These are phyloP conservation scores for Leccinum brunneo-olivaceum DNA, from an alignment of 1,284 basidiomycete species.

Conservation along the genomic window DNA sequence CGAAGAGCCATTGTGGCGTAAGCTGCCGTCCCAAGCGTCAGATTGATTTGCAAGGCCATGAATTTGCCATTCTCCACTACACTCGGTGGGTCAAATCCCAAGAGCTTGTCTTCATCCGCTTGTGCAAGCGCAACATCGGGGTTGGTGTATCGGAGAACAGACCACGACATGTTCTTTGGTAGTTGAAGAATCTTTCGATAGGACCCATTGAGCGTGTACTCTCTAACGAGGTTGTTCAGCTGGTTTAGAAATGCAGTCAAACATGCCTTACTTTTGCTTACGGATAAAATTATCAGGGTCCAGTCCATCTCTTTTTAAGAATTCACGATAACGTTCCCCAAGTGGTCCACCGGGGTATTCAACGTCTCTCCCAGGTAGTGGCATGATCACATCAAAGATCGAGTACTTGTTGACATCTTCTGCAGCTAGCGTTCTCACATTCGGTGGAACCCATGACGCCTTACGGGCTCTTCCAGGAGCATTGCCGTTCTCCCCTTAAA, in stretches of 20 bases:
- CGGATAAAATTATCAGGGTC: conserved; percentile 83
- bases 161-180: conserved; percentile 78
- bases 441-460: conserved; percentile 53
- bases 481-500: conserved; percentile 25
- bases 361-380: conserved; percentile 89
- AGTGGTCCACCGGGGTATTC: conserved; percentile 80
- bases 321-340: conserved; percentile 76
- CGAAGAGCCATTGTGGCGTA: conserved; percentile 96
- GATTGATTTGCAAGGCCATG: conserved; percentile 74
- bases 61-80: conserved; percentile 70
- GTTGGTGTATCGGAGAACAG: conserved; percentile 83
- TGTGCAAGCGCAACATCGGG: conserved; percentile 87
- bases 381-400: conserved; percentile 94
- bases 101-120: conserved; percentile 88
- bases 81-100: conserved; percentile 70
- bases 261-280: conserved; percentile 69
- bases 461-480: conserved; percentile 37
- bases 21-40: conserved; percentile 79
- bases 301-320: conserved; percentile 78
- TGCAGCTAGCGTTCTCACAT: conserved; percentile 71
- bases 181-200: conserved; percentile 89
- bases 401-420: conserved; percentile 74
- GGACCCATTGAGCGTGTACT: conserved; percentile 87
- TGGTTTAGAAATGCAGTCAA: background rate
- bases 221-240: conserved; percentile 41